phyloP scores from a whole-genome alignment of 1,284 basidiomycete genomes.

The Cryptococcus sp. region DNA sequence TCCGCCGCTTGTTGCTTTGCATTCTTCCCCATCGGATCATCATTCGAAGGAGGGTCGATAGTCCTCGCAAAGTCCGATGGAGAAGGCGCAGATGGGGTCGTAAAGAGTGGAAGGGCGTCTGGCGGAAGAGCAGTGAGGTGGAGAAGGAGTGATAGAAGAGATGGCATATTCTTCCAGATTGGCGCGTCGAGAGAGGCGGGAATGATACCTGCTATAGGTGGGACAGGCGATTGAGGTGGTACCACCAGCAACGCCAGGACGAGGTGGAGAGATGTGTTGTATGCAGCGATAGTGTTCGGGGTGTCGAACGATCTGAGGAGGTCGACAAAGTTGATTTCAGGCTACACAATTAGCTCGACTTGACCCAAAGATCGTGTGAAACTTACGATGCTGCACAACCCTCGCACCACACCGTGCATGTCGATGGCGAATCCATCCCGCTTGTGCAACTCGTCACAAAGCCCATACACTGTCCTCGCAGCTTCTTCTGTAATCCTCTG shows the following conservation, averaged over 20 bases:
- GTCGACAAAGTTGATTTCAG: conserved; percentile 67
- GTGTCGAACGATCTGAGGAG: conserved; percentile 49
- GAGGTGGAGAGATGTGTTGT: conserved; percentile 40
- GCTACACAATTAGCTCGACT: conserved; percentile 45
- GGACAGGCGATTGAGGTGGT: conserved; percentile 44
- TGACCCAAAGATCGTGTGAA: conserved; percentile 53
- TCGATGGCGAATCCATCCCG: conserved; percentile 40
- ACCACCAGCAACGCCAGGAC: conserved; percentile 46
- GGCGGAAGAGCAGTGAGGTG: conserved; percentile 79
- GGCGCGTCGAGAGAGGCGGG: conserved; percentile 48
- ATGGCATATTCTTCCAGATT: conserved; percentile 75
- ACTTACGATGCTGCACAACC: conserved; percentile 70
- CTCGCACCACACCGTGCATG: conserved; percentile 50
- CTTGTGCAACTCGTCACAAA: conserved; percentile 42
- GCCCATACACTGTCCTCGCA: conserved; percentile 27
- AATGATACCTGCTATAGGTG: conserved; percentile 47
- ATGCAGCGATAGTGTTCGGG: conserved; percentile 36
- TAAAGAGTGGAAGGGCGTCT: conserved; percentile 86
- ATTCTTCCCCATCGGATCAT: conserved; percentile 27
- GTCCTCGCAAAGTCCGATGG: conserved; percentile 77
- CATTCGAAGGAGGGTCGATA: conserved; percentile 63
- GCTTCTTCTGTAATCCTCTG: conserved; percentile 36
- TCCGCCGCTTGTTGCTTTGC: conserved; percentile 60
- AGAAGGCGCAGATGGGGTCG: conserved; percentile 69
- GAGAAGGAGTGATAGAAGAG: conserved; percentile 80